These are phyloP conservation scores for Heliamphora exappendiculata DNA, from an alignment of 148 eudicot species.

Conservation along the genomic window DNA sequence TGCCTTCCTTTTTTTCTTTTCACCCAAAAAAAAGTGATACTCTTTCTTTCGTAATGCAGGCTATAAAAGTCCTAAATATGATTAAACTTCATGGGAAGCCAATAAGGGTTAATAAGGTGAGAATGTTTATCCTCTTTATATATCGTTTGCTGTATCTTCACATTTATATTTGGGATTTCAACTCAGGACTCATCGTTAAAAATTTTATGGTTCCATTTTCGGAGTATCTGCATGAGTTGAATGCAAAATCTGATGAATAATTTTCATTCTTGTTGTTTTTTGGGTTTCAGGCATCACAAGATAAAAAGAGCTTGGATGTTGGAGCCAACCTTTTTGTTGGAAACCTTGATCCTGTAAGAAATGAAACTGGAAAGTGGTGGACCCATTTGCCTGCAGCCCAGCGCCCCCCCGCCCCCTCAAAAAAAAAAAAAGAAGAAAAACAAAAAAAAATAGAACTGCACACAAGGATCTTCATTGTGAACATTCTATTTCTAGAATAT, in stretches of 20 bases:
- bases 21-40: background rate
- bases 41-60: constrained; percentile 40
- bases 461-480: background rate
- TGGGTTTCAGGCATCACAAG: constrained; percentile 83
- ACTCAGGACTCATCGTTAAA: background rate
- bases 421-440: background rate
- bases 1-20: background rate
- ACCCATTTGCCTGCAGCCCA: background rate
- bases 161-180: background rate
- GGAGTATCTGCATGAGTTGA: background rate
- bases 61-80: constrained; percentile 95
- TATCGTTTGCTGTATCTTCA: background rate
- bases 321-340: constrained; percentile 99
- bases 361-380: background rate
- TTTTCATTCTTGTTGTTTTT: constrained; percentile 4
- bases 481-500: background rate
- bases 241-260: background rate
- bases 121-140: background rate
- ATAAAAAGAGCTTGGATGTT: constrained; percentile 95
- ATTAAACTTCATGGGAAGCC: constrained; percentile 91
- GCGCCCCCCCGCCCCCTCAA: background rate
- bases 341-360: constrained; percentile 90
- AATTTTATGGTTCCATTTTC: background rate
- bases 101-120: constrained; percentile 84
- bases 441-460: background rate